Percentiles rank a stretch among this genome's conserved stretches.
Conservation (phyloP, 225 moss, liverwort and hornwort genomes). For the Bryum argenteum region DNA sequence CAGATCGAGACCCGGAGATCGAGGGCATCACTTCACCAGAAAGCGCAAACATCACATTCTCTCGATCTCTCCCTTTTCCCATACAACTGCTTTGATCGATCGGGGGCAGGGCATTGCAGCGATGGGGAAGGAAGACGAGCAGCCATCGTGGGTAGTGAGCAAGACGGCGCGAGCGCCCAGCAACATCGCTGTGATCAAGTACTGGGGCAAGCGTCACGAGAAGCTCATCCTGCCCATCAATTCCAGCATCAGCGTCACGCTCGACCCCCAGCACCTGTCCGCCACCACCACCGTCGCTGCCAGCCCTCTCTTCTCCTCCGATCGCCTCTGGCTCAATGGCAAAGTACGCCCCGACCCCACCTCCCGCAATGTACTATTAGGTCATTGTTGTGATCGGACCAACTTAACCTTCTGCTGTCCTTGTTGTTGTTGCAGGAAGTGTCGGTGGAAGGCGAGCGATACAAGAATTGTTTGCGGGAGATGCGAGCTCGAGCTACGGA, state of each 20-base stretch:
- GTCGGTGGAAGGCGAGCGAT: slow-evolving; percentile 86
- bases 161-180: slow-evolving; percentile 94
- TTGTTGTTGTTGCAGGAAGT: slow-evolving; percentile 73
- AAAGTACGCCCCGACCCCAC: slow-evolving; percentile 50
- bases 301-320: slow-evolving; percentile 71
- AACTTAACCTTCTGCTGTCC: too few species aligned
- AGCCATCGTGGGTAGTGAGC: slow-evolving; percentile 58
- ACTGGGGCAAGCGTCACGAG: slow-evolving; percentile 98
- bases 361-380: not conserved
- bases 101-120: not conserved
- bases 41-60: not conserved
- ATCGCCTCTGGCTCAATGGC: slow-evolving; percentile 99
- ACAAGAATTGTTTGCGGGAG: slow-evolving; percentile 85
- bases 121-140: slow-evolving; percentile 62
- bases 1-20: too few species aligned
- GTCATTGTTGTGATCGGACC: too few species aligned
- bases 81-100: not conserved
- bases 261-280: slow-evolving; percentile 77
- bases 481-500: slow-evolving; percentile 89
- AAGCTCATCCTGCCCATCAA: slow-evolving; percentile 95
- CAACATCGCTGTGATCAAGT: slow-evolving; percentile 99
- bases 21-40: too few species aligned
- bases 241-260: slow-evolving; percentile 90
- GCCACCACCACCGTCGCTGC: slow-evolving; percentile 94
- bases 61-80: not conserved